Evolutionary conservation across 2,329 filamentous ascomycete genomes (phyloP).

Genomic region (Ophiostoma triangulosporum): DNA sequence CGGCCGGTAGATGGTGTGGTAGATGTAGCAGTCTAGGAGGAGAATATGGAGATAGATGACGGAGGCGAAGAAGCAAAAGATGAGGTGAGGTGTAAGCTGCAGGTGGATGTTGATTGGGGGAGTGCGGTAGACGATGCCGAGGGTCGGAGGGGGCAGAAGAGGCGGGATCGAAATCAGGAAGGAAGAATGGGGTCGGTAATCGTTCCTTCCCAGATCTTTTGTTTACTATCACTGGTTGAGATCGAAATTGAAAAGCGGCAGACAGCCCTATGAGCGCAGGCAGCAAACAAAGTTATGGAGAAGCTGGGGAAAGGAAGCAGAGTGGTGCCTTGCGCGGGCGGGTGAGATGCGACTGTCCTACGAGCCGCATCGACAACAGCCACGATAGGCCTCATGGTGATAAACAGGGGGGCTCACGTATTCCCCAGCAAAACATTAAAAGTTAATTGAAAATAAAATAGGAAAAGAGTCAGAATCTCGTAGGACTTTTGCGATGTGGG

Average conservation of each 20-base stretch:
- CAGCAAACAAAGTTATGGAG: not conserved
- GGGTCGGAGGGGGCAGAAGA: not conserved
- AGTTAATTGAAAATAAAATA: not conserved
- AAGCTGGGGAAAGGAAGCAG: not conserved
- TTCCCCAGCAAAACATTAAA: not conserved
- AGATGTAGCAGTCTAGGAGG: not conserved
- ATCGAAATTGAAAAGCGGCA: not conserved
- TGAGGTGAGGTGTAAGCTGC: not conserved
- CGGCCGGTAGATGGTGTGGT: not conserved
- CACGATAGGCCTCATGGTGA: not conserved
- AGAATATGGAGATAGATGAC: not conserved
- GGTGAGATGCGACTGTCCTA: slow-evolving; percentile 2
- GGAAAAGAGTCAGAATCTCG: not conserved
- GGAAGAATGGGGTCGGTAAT: not conserved
- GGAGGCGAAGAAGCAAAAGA: not conserved
- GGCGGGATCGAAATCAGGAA: not conserved
- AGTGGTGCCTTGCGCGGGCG: not conserved
- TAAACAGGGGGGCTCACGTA: not conserved
- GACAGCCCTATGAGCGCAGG: not conserved
- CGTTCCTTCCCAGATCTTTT: slow-evolving; percentile 8
- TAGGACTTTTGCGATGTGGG: slow-evolving; percentile 1
- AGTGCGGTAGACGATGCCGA: not conserved
- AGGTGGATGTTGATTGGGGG: not conserved
- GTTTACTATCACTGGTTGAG: slow-evolving; percentile 6
- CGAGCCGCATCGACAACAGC: slow-evolving; percentile 3